These are phyloP conservation scores for Lumnitzera racemosa DNA, from an alignment of 345 rosid genomes.

Conservation along the genomic window DNA sequence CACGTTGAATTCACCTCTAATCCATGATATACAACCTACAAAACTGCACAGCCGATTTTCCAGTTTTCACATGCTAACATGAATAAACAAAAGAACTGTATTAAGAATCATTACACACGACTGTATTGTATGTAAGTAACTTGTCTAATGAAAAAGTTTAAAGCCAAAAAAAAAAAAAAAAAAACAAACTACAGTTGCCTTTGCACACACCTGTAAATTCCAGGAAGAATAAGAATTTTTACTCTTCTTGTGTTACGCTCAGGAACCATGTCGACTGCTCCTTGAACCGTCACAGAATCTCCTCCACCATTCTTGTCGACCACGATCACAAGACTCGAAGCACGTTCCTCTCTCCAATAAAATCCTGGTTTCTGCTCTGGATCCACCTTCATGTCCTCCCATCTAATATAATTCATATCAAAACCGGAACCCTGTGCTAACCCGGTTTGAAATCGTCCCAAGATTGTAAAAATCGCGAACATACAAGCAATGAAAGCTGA, in stretches of 20 bases:
- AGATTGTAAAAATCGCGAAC: conserved; percentile 9
- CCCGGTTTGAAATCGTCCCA: conserved; percentile 7
- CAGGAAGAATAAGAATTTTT: conserved; percentile 72
- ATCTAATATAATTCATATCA: conserved; percentile 34
- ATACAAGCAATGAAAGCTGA: conserved; percentile 7
- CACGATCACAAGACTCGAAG: conserved; percentile 40
- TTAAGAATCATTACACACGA: too few species aligned
- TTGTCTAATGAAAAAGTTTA: too few species aligned
- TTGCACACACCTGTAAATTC: conserved; percentile 66
- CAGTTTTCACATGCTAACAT: too few species aligned
- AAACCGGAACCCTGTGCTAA: conserved; percentile 1
- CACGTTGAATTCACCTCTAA: too few species aligned
- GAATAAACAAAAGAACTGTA: too few species aligned
- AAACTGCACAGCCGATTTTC: too few species aligned
- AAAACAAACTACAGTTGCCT: too few species aligned
- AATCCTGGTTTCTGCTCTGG: conserved; percentile 10
- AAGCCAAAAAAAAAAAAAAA: too few species aligned
- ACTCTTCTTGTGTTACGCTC: conserved; percentile 51
- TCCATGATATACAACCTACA: too few species aligned
- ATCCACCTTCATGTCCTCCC: conserved; percentile 71
- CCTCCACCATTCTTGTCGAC: conserved; percentile 66
- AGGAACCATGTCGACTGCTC: conserved; percentile 80
- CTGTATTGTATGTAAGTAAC: too few species aligned
- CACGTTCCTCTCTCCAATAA: conserved; percentile 21
- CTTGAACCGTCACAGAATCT: conserved; percentile 78